Conservation (phyloP, 768 basidiomycete genomes). For the Amanita phalloides region DNA sequence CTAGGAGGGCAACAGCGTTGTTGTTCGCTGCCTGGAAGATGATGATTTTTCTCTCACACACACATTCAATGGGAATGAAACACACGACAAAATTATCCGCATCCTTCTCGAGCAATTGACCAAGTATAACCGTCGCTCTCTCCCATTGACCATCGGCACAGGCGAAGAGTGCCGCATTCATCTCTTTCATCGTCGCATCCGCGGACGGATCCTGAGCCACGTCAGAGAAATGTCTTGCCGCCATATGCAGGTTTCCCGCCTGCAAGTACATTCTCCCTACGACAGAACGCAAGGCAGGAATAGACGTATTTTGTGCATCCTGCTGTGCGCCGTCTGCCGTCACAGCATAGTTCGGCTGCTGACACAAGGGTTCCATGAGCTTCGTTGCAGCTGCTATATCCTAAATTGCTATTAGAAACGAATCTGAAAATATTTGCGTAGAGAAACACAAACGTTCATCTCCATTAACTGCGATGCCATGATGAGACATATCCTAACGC, state of each 20-base stretch:
- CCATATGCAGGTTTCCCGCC: conserved; percentile 50
- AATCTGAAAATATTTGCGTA: background rate
- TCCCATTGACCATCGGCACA: conserved; percentile 66
- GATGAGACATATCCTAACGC: conserved; percentile 64
- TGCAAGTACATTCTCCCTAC: conserved; percentile 70
- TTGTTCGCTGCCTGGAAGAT: conserved; percentile 59
- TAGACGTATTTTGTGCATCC: conserved; percentile 19
- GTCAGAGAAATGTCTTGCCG: conserved; percentile 44
- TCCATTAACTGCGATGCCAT: conserved; percentile 76
- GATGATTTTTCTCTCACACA: background rate
- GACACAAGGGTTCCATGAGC: conserved; percentile 59
- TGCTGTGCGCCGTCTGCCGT: background rate
- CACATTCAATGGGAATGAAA: background rate
- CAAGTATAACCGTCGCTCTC: conserved; percentile 34
- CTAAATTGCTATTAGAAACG: conserved; percentile 20
- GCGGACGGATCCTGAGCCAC: conserved; percentile 35
- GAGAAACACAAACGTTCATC: conserved; percentile 52
- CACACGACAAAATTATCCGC: conserved; percentile 48
- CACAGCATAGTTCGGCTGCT: conserved; percentile 16
- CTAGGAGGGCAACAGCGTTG: conserved; percentile 58
- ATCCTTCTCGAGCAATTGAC: conserved; percentile 35
- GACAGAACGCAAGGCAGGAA: conserved; percentile 51
- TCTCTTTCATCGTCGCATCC: conserved; percentile 33
- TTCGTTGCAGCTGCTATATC: conserved; percentile 60
- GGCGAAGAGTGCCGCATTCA: conserved; percentile 60